A percentile compares a stretch with the other conserved stretches of the same genome.
Evolutionary conservation across 164 flowering plant species (phyloP).

Genomic region (Vitis vinifera): ASM3070453v1 NC_081807.1:100001-100500

Average conservation of each 20-base stretch:
- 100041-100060: too few relatives aligned
- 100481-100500: slow-evolving; percentile 91
- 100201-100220: slow-evolving; percentile 69
- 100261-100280: slow-evolving; percentile 78
- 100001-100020: too few relatives aligned
- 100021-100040: too few relatives aligned
- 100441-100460: slow-evolving; percentile 46
- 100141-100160: slow-evolving; percentile 85
- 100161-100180: slow-evolving; percentile 86
- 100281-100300: slow-evolving; percentile 66
- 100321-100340: too few relatives aligned
- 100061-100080: too few relatives aligned
- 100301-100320: neutral
- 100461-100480: slow-evolving; percentile 69
- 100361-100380: neutral
- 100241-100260: slow-evolving; percentile 89
- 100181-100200: slow-evolving; percentile 88
- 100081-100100: neutral
- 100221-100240: slow-evolving; percentile 58
- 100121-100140: slow-evolving; percentile 57
- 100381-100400: neutral
- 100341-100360: neutral
- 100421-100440: slow-evolving; percentile 65
- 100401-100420: slow-evolving; percentile 38
- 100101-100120: slow-evolving; percentile 36